These are phyloP conservation scores for Boletellus ananiceps DNA, from an alignment of 768 basidiomycete species.

Conservation along the genomic window DNA sequence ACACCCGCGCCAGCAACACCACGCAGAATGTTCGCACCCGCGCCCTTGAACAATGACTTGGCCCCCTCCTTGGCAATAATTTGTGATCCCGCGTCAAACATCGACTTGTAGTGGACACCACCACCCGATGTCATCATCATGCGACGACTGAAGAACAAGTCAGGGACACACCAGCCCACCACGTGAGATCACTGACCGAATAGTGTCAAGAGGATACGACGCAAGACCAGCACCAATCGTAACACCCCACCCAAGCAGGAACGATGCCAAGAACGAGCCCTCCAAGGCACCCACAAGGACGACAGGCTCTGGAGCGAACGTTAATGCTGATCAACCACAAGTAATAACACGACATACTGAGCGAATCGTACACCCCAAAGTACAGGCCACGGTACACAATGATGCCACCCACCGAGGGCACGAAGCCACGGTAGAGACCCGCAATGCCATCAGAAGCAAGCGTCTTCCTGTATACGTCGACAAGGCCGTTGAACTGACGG, in stretches of 20 bases:
- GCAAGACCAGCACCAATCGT: slow-evolving; percentile 99
- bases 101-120: slow-evolving; percentile 95
- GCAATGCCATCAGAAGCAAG: slow-evolving; percentile 96
- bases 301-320: slow-evolving; percentile 69
- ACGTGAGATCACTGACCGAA: slow-evolving; percentile 47
- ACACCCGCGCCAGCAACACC: slow-evolving; percentile 99
- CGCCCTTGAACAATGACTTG: slow-evolving; percentile 98
- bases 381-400: slow-evolving; percentile 99
- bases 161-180: not conserved
- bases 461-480: slow-evolving; percentile 97
- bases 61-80: slow-evolving; percentile 94
- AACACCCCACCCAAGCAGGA: slow-evolving; percentile 97
- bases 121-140: slow-evolving; percentile 99
- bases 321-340: slow-evolving; percentile 28
- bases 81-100: slow-evolving; percentile 95
- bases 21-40: slow-evolving; percentile 93
- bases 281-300: slow-evolving; percentile 93
- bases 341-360: slow-evolving; percentile 56
- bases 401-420: slow-evolving; percentile 98
- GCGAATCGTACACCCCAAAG: slow-evolving; percentile 95
- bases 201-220: slow-evolving; percentile 91
- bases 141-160: slow-evolving; percentile 72
- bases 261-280: slow-evolving; percentile 96
- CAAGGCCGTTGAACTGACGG: slow-evolving; percentile 97
- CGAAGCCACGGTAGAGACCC: slow-evolving; percentile 99